Conservation (phyloP, 352 stramenopile genomes). For the Globisporangium spinosum region DNA sequence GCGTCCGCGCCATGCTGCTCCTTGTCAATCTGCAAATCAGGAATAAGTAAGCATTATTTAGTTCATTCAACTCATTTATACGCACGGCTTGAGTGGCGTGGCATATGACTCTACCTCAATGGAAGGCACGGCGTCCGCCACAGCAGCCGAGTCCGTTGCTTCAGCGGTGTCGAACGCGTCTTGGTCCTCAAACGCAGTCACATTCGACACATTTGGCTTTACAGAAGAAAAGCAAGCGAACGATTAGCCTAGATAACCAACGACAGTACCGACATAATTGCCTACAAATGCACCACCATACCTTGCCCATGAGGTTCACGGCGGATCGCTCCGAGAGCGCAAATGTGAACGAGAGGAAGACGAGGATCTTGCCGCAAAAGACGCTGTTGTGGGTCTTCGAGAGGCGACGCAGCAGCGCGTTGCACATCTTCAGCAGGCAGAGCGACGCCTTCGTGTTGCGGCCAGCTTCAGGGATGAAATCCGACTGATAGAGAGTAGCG, state of each 20-base stretch:
- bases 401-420: constrained; percentile 74
- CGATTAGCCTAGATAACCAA: too few species aligned
- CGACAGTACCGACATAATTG: too few species aligned
- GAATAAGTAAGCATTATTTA: background rate
- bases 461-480: constrained; percentile 61
- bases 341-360: constrained; percentile 87
- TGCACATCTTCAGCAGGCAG: constrained; percentile 80
- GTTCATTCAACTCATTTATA: too few species aligned
- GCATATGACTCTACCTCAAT: constrained; percentile 27
- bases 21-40: constrained; percentile 39
- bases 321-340: constrained; percentile 80
- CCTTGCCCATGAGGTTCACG: constrained; percentile 78
- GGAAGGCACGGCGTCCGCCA: constrained; percentile 20
- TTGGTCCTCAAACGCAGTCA: constrained; percentile 78
- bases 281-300: constrained; percentile 8
- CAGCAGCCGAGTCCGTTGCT: constrained; percentile 38
- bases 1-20: constrained; percentile 34
- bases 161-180: constrained; percentile 70
- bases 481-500: constrained; percentile 25
- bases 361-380: constrained; percentile 85
- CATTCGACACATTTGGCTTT: constrained; percentile 74
- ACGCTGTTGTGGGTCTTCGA: constrained; percentile 89
- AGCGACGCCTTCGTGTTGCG: constrained; percentile 78
- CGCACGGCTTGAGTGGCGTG: too few species aligned
- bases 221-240: background rate